Conservation (phyloP, 257 asterid genomes). For the Thymus quinquecostatus region DNA sequence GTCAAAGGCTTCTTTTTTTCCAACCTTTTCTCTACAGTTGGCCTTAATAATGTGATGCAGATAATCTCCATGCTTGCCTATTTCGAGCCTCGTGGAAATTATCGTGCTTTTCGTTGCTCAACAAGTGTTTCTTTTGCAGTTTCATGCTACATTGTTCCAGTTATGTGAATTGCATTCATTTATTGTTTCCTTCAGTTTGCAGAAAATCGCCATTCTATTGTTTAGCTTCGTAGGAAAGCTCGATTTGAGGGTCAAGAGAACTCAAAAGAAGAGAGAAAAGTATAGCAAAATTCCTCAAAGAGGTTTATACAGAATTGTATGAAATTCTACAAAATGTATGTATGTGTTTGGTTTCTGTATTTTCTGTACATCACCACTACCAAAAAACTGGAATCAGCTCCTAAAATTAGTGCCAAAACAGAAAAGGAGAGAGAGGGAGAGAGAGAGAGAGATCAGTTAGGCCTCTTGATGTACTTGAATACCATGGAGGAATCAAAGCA, state of each 20-base stretch:
- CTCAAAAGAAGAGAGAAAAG: too few relatives aligned
- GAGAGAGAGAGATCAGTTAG: conserved; percentile 35
- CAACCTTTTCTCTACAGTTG: not conserved
- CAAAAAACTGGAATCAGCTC: too few relatives aligned
- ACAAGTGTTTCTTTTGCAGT: conserved; percentile 26
- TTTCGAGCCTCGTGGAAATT: conserved; percentile 23
- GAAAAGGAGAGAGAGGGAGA: not conserved
- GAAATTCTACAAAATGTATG: not conserved
- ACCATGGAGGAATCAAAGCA: conserved; percentile 26
- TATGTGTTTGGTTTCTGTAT: not conserved
- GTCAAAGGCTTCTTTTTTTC: conserved; percentile 14
- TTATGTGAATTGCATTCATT: not conserved
- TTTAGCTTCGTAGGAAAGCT: too few relatives aligned
- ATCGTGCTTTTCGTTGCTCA: conserved; percentile 23
- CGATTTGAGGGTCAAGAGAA: too few relatives aligned
- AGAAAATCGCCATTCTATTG: not conserved
- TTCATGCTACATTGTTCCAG: conserved; percentile 31
- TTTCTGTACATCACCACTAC: too few relatives aligned
- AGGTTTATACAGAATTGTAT: conserved; percentile 15
- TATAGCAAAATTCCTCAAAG: too few relatives aligned
- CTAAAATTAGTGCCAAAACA: too few relatives aligned
- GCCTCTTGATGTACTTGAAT: conserved; percentile 60
- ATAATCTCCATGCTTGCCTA: conserved; percentile 22
- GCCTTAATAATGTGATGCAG: conserved; percentile 19
- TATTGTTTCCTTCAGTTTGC: conserved; percentile 22